These are phyloP conservation scores for Diaporthe humulicola DNA, from an alignment of 2,329 filamentous ascomycete genomes.

Conservation along the genomic window DNA sequence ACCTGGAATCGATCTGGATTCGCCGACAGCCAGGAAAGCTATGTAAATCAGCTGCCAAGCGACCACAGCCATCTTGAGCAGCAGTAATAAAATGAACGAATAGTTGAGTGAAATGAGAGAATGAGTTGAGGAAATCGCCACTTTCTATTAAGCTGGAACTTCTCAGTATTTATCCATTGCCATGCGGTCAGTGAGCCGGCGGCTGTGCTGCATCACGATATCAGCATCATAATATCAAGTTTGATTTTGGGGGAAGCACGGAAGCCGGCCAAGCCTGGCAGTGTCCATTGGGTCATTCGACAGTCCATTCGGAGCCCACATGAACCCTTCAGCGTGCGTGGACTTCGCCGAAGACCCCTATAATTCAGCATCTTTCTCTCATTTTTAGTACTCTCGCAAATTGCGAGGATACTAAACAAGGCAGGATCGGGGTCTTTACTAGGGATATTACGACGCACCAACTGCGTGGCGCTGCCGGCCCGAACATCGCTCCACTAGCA, in stretches of 20 bases:
- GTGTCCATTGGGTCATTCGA: neutral
- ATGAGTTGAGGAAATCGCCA: neutral
- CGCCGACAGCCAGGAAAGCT: neutral
- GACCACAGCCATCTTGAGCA: neutral
- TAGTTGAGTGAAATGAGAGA: neutral
- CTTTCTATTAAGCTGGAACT: neutral
- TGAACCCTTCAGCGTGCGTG: neutral
- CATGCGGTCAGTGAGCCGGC: neutral
- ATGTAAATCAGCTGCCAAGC: neutral
- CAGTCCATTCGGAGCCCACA: neutral
- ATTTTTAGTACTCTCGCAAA: neutral
- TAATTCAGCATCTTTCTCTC: too few species aligned
- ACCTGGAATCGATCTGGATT: neutral
- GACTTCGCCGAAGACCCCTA: neutral
- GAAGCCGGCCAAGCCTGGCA: neutral
- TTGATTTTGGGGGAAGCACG: neutral
- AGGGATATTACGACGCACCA: neutral
- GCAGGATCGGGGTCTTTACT: neutral
- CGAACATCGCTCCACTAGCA: neutral
- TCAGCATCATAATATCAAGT: neutral
- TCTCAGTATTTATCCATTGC: neutral
- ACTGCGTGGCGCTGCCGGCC: neutral
- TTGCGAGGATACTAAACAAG: too few species aligned
- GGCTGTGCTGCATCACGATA: neutral
- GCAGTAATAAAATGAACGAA: fast-evolving